Base-by-base conservation (phyloP, 179 eudicot species). In the Drosera spatulata region DNA sequence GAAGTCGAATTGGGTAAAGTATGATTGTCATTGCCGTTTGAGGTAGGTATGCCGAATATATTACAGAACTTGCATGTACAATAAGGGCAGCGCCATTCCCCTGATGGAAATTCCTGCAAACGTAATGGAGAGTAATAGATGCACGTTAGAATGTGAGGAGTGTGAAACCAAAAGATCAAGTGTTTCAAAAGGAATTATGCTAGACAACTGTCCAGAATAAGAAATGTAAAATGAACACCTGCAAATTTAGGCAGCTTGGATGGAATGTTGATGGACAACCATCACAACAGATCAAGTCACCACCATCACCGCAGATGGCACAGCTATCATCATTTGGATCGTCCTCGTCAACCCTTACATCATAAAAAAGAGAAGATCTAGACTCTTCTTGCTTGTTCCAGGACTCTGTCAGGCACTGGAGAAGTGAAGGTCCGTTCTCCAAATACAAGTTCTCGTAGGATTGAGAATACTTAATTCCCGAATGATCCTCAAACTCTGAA, bases 251-350 rank as follows among this genome's bases (percentile, higher is more conserved):
- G 80, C 99, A 93, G 71, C 73, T 75, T 54, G 76, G 72, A 70
- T 93, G 99, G 75, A 93, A 86, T 46, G 99, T 88, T 53, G 99
- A 82, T 4, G 99, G 97, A 66, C 97, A 93, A 42, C 95, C 71
- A 79, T 93, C 99, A 65, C 99, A 93, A 66, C 99, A 93, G 65
- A 89, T 84, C 76, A 93, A 79, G 64, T 89, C 75, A 51, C 99
- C 99, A 66, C 99, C 99, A 80, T 93, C 99, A 64, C 90, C 99
- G 53, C 99, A 93, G 50, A 79, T 75, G 61, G 83, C 91, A 73
- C 99, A 93, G 3, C 95, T 93, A 63, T 93, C 99, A 61, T 93
- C 99, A 73, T 93, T 89, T 58, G 95, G 94, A 59, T 93, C 99
- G 59, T 74, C 87, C 39, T 69, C 86, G 54, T 80, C 76, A 62